Conservation (phyloP, 164 flowering plant species). For the Vitis rupestris region DNA sequence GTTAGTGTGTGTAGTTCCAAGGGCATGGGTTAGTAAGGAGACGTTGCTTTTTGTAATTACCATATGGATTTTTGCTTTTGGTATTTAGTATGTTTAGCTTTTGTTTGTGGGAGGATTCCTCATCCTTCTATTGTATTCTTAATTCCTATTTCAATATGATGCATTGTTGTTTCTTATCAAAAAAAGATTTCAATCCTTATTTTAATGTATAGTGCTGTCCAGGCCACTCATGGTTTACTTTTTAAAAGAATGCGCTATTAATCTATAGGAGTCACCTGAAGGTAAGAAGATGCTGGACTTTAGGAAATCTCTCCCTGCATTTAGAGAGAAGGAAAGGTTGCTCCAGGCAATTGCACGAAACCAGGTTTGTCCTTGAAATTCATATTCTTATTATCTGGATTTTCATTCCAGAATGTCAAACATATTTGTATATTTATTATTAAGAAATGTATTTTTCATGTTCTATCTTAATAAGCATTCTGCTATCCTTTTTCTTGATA, state of each 20-base stretch:
- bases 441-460: background rate
- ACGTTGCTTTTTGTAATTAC: no score
- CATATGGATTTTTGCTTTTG: no score
- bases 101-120: no score
- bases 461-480: slow-evolving; percentile 13
- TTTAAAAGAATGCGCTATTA: background rate
- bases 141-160: no score
- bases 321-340: slow-evolving; percentile 81
- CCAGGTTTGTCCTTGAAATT: slow-evolving; percentile 59
- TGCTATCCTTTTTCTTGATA: background rate
- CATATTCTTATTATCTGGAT: slow-evolving; percentile 14
- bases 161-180: no score
- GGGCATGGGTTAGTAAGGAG: no score
- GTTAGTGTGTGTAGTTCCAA: no score
- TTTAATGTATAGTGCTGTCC: background rate
- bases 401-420: background rate
- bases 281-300: slow-evolving; percentile 80
- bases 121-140: no score
- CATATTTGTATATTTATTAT: background rate
- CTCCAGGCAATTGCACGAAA: slow-evolving; percentile 91
- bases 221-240: background rate
- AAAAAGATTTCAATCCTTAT: background rate
- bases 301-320: slow-evolving; percentile 84
- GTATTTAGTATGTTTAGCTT: no score
- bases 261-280: slow-evolving; percentile 86